These are phyloP conservation scores for Pterocarpus santalinus DNA, from an alignment of 306 rosid species.

Conservation along the genomic window DNA sequence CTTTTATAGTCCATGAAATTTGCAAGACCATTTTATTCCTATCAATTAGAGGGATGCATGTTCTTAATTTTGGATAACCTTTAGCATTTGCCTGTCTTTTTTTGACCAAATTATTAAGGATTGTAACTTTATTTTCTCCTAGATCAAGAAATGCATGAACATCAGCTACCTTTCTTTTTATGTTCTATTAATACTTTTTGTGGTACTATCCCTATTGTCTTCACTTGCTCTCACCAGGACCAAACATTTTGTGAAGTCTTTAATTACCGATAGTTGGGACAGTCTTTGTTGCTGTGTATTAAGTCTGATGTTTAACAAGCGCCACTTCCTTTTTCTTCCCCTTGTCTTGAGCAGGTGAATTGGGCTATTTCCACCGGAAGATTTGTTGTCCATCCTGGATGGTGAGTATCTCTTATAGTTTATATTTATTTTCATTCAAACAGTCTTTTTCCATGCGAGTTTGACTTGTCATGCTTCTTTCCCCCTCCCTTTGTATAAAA, in stretches of 20 bases:
- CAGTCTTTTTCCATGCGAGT: neutral
- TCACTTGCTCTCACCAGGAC: neutral
- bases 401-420: conserved; percentile 63
- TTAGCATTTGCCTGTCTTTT: neutral
- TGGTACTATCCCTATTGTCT: neutral
- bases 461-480: conserved; percentile 48
- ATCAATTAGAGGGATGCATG: neutral
- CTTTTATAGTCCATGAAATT: no score
- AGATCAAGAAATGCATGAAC: neutral
- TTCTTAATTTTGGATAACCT: neutral
- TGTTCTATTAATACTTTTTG: neutral
- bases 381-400: conserved; percentile 93
- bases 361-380: conserved; percentile 85
- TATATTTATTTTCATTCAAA: conserved; percentile 9
- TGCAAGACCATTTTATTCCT: neutral
- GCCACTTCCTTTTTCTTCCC: conserved; percentile 6
- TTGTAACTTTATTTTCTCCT: no score
- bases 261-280: neutral
- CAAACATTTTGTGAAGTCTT: conserved; percentile 25
- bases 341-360: conserved; percentile 78
- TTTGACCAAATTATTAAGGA: neutral
- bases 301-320: conserved; percentile 19
- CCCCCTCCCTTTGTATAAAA: conserved; percentile 18
- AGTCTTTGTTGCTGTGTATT: neutral
- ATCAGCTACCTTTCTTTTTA: neutral